Evolutionary conservation across 1,284 basidiomycete species (phyloP).

Genomic region (Cronartium quercuum): DNA sequence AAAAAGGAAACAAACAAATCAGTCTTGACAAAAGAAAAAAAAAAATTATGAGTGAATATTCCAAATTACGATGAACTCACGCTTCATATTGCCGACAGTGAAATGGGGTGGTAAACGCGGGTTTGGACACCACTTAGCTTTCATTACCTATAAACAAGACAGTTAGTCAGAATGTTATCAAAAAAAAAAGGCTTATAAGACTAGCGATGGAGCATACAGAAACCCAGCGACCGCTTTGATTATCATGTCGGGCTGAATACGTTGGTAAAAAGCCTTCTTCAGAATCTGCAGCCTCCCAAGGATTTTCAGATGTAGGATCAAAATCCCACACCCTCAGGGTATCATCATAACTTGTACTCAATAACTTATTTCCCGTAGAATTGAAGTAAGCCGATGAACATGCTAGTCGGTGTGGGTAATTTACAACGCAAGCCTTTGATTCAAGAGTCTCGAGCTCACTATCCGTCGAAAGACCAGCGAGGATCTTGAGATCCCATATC

Average conservation of each 20-base stretch:
- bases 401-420: conserved; percentile 18
- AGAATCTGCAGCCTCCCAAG: conserved; percentile 4
- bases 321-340: conserved; percentile 18
- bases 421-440: background rate
- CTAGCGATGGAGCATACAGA: conserved; percentile 7
- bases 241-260: conserved; percentile 17
- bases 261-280: background rate
- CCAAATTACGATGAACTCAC: background rate
- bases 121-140: conserved; percentile 33
- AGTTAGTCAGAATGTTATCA: background rate
- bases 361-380: background rate
- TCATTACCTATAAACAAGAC: conserved; percentile 11
- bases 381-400: conserved; percentile 35
- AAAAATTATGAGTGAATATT: background rate
- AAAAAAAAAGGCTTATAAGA: background rate
- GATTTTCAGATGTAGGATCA: background rate
- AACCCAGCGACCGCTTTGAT: conserved; percentile 34
- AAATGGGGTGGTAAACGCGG: conserved; percentile 19
- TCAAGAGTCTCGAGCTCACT: background rate
- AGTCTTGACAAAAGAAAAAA: background rate
- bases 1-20: background rate
- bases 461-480: background rate
- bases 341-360: conserved; percentile 35
- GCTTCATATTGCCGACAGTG: conserved; percentile 29
- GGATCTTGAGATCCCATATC: conserved; percentile 20